phyloP scores from a whole-genome alignment of 148 eudicot species.

The Camellia japonica region DNA sequence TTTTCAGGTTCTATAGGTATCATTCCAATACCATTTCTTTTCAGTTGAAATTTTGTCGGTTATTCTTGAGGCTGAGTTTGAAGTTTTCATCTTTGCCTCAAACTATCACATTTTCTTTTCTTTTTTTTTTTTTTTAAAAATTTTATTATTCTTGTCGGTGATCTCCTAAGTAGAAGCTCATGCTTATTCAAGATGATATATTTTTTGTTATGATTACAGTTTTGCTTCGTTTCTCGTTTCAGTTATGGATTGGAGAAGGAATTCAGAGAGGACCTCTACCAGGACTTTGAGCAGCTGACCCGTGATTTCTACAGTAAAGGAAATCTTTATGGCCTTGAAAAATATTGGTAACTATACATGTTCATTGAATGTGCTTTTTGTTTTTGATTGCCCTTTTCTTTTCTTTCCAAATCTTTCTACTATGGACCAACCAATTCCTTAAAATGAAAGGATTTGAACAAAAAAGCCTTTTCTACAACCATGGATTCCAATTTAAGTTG shows the following conservation, averaged over 20 bases:
- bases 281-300: constrained; percentile 75
- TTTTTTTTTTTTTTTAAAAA: no score
- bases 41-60: background rate
- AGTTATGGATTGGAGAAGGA: constrained; percentile 96
- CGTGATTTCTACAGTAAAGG: constrained; percentile 70
- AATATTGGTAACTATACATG: constrained; percentile 63
- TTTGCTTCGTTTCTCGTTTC: constrained; percentile 27
- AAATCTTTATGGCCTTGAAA: constrained; percentile 93
- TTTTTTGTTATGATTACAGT: background rate
- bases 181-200: background rate
- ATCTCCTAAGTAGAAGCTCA: background rate
- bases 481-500: background rate
- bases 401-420: background rate
- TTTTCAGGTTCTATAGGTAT: constrained; percentile 93
- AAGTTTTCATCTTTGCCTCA: background rate
- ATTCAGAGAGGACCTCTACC: constrained; percentile 68
- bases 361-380: background rate
- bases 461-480: no score
- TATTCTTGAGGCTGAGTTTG: background rate
- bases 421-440: background rate
- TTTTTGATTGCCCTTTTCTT: background rate
- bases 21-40: background rate
- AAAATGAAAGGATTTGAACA: no score
- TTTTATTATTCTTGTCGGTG: background rate
- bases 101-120: background rate